Evolutionary conservation across 1,284 basidiomycete genomes (phyloP).

Genomic region (Pholiota adiposa): DNA sequence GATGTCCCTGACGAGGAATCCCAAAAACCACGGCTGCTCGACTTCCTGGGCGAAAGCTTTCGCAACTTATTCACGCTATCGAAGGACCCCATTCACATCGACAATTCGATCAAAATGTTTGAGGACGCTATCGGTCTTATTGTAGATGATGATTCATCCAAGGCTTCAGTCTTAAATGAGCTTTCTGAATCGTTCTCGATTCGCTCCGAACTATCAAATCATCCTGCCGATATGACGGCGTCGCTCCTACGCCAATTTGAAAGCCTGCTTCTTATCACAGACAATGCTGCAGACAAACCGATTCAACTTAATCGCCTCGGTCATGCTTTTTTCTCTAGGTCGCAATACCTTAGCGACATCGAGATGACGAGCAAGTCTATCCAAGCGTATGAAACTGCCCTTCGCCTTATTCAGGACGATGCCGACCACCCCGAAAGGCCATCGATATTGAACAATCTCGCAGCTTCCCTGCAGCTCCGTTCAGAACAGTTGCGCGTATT

Average conservation of each 20-base stretch:
- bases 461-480: slow-evolving; percentile 1
- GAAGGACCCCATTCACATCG: not conserved
- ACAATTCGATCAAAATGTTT: not conserved
- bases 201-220: not conserved
- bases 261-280: not conserved
- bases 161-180: not conserved
- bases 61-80: not conserved
- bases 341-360: not conserved
- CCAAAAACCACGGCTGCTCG: not conserved
- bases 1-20: not conserved
- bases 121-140: not conserved
- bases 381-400: not conserved
- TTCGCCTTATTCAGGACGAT: not conserved
- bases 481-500: not conserved
- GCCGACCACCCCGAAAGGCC: not conserved
- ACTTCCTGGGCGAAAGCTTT: not conserved
- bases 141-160: not conserved
- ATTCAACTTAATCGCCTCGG: slow-evolving; percentile 5
- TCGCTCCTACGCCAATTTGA: not conserved
- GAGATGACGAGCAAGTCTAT: not conserved
- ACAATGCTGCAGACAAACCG: not conserved
- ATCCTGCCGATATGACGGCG: not conserved
- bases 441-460: slow-evolving; percentile 10
- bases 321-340: not conserved
- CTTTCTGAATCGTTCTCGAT: not conserved